Percentiles rank a stretch among this genome's conserved stretches.
Evolutionary conservation across 2,329 filamentous ascomycete species (phyloP).

Genomic region (Ophiobolus disseminans): DNA sequence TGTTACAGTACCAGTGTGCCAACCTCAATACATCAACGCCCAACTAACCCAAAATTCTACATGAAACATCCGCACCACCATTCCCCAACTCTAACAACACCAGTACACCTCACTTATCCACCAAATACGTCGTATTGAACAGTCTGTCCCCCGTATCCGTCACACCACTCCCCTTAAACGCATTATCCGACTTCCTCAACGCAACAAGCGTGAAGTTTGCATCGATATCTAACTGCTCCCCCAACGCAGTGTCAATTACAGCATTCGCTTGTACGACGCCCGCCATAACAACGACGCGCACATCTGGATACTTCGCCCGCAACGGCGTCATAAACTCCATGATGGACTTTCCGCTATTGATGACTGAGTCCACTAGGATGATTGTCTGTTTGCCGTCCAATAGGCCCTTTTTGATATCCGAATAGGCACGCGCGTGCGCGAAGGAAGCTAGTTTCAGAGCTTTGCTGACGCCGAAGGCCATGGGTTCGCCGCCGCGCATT

Average conservation of each 20-base stretch:
- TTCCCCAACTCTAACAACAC: neutral
- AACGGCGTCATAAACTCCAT: conserved; percentile 58
- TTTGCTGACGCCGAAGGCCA: conserved; percentile 65
- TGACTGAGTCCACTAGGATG: conserved; percentile 66
- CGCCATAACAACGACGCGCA: conserved; percentile 63
- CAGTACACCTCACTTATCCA: neutral
- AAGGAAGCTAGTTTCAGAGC: conserved; percentile 62
- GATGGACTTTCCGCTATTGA: conserved; percentile 64
- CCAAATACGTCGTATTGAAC: conserved; percentile 63
- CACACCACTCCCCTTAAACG: conserved; percentile 59
- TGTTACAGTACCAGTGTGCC: too few species aligned
- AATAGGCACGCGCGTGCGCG: conserved; percentile 53
- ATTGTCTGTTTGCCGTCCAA: conserved; percentile 51
- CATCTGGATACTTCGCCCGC: conserved; percentile 45
- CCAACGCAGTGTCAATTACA: conserved; percentile 18
- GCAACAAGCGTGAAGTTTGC: conserved; percentile 52
- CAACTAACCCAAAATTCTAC: too few species aligned
- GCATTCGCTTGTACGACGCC: conserved; percentile 59
- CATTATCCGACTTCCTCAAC: conserved; percentile 64
- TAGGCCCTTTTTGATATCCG: conserved; percentile 55
- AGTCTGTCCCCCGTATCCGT: conserved; percentile 68
- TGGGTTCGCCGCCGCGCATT: conserved; percentile 70
- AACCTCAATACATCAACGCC: too few species aligned
- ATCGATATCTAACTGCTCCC: neutral
- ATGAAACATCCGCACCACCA: neutral